These are phyloP conservation scores for Vigna trinervia DNA, from an alignment of 306 rosid species.

Conservation along the genomic window DNA sequence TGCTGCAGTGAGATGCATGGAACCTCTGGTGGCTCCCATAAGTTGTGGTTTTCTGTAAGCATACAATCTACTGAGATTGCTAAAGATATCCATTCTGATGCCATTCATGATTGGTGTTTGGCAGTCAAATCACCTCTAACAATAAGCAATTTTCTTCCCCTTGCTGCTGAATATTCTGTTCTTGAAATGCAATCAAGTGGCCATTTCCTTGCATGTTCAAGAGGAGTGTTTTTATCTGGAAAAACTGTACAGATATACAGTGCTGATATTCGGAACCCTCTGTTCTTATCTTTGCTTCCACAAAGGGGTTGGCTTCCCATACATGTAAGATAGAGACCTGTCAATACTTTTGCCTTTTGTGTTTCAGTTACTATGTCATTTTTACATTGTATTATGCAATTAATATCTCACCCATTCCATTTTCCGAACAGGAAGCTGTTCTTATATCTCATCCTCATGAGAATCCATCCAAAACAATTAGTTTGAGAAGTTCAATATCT, in stretches of 20 bases:
- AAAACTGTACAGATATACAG: slow-evolving; percentile 70
- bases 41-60: slow-evolving; percentile 86
- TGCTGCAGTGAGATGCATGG: slow-evolving; percentile 74
- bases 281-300: slow-evolving; percentile 90
- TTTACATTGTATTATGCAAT: background rate
- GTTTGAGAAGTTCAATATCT: slow-evolving; percentile 93
- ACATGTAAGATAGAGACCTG: slow-evolving; percentile 56
- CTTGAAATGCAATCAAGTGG: slow-evolving; percentile 85
- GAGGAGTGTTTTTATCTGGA: slow-evolving; percentile 84
- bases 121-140: slow-evolving; percentile 83
- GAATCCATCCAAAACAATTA: slow-evolving; percentile 73
- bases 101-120: slow-evolving; percentile 97
- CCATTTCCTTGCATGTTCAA: slow-evolving; percentile 70
- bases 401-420: slow-evolving; percentile 8
- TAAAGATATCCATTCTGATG: slow-evolving; percentile 86
- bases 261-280: slow-evolving; percentile 90
- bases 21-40: slow-evolving; percentile 67
- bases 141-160: slow-evolving; percentile 90
- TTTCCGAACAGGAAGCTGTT: slow-evolving; percentile 80
- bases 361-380: slow-evolving; percentile 12
- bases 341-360: slow-evolving; percentile 16
- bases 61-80: slow-evolving; percentile 88
- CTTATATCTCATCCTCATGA: slow-evolving; percentile 82
- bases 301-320: slow-evolving; percentile 97
- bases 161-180: slow-evolving; percentile 88